phyloP scores from a whole-genome alignment of 176 grass and related monocot species.

The Cenchrus fungigraminus region DNA sequence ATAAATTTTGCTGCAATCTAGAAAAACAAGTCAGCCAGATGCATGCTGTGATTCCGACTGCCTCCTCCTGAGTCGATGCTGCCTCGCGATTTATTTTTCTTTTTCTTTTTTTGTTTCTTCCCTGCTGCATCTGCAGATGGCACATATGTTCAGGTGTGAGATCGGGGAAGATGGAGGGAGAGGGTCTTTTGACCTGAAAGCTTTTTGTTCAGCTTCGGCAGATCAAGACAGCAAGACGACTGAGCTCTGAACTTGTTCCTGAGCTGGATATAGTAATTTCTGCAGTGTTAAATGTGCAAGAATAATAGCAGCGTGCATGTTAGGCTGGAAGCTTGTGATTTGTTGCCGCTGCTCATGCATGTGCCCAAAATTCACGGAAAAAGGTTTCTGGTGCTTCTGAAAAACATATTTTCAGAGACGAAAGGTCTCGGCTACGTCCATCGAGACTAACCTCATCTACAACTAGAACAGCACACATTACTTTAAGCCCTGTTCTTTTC shows the following conservation, averaged over 20 bases:
- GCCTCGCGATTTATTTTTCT: slow-evolving; percentile 19
- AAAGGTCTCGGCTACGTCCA: no score
- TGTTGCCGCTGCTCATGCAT: background rate
- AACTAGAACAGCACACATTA: no score
- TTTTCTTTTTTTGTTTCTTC: background rate
- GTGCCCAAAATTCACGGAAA: no score
- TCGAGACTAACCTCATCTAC: no score
- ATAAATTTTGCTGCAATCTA: slow-evolving; percentile 37
- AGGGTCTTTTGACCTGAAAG: slow-evolving; percentile 24
- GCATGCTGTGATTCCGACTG: slow-evolving; percentile 40
- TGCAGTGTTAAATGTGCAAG: background rate
- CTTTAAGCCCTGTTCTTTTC: no score
- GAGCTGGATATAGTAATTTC: slow-evolving; percentile 5
- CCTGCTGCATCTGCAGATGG: slow-evolving; percentile 27
- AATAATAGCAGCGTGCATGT: background rate
- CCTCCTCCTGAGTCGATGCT: slow-evolving; percentile 32
- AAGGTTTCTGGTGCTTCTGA: no score
- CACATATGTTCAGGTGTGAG: slow-evolving; percentile 42
- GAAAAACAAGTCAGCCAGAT: slow-evolving; percentile 33
- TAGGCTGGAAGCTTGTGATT: background rate
- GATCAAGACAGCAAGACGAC: background rate
- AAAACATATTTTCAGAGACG: no score
- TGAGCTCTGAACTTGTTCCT: slow-evolving; percentile 7
- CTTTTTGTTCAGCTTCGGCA: background rate
- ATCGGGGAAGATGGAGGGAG: background rate